Evolutionary conservation across 495 filamentous ascomycete genomes (phyloP).

Genomic region (Aspergillus ellipticus): DNA sequence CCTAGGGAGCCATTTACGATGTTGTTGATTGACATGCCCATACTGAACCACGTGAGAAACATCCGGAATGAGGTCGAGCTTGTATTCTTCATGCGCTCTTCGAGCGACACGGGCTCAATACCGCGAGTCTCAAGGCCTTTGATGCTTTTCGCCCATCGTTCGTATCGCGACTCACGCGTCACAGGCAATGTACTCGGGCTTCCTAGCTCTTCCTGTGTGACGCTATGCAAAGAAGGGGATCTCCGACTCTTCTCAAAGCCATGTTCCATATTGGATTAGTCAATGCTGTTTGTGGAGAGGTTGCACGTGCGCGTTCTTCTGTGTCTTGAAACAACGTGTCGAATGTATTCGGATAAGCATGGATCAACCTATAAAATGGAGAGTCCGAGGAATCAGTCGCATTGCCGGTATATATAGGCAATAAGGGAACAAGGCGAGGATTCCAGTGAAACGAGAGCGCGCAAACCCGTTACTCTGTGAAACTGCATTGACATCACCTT

Average conservation of each 20-base stretch:
- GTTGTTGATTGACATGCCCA: conserved; percentile 71
- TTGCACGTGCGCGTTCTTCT: neutral
- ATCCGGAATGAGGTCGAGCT: conserved; percentile 52
- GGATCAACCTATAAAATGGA: neutral
- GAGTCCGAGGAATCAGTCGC: neutral
- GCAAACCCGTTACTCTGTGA: neutral
- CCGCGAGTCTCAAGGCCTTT: conserved; percentile 62
- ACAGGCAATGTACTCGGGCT: neutral
- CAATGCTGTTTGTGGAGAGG: neutral
- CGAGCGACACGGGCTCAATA: conserved; percentile 59
- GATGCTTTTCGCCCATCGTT: conserved; percentile 35
- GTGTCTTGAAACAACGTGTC: neutral
- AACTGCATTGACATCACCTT: conserved; percentile 16
- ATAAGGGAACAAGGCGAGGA: conserved; percentile 5
- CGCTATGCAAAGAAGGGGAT: conserved; percentile 19
- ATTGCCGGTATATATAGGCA: conserved; percentile 8
- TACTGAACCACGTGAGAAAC: conserved; percentile 67
- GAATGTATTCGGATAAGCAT: neutral
- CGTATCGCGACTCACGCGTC: conserved; percentile 22
- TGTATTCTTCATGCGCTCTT: conserved; percentile 44
- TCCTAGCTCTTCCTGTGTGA: conserved; percentile 16
- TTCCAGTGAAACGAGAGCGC: neutral
- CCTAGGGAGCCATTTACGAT: conserved; percentile 67
- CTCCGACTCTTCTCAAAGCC: conserved; percentile 14
- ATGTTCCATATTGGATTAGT: conserved; percentile 11